These are phyloP conservation scores for Myxozyma mucilagina DNA, from an alignment of 805 yeast genomes.

Conservation along the genomic window DNA sequence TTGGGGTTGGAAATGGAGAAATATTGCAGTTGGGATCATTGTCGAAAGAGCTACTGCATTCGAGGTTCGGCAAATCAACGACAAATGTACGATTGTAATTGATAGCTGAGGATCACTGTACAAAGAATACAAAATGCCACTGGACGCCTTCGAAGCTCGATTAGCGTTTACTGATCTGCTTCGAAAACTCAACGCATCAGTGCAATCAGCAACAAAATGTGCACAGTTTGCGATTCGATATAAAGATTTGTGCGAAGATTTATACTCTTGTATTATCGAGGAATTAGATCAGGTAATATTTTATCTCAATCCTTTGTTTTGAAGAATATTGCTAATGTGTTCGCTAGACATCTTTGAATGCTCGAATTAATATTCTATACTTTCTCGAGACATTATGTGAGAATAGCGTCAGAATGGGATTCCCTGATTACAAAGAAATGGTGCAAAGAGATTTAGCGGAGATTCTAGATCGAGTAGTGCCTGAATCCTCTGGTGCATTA, in stretches of 20 bases:
- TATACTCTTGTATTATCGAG: conserved; percentile 66
- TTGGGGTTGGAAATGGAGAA: background rate
- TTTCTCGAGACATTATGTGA: conserved; percentile 62
- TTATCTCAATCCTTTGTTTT: background rate
- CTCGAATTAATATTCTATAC: conserved; percentile 65
- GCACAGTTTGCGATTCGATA: conserved; percentile 57
- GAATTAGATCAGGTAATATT: conserved; percentile 46
- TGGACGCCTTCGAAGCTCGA: conserved; percentile 90
- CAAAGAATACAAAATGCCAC: conserved; percentile 15
- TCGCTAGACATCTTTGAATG: conserved; percentile 52
- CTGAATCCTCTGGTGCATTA: conserved; percentile 35
- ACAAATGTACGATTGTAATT: background rate
- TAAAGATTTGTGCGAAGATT: conserved; percentile 62
- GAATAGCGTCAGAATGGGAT: conserved; percentile 37
- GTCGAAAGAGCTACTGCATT: background rate
- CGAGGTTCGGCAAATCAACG: too few relatives aligned
- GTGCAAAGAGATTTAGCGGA: conserved; percentile 36
- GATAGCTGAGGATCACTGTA: too few relatives aligned
- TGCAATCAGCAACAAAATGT: conserved; percentile 47
- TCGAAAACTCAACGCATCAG: conserved; percentile 63
- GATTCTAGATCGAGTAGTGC: conserved; percentile 38
- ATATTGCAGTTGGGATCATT: background rate
- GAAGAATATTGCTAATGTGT: background rate
- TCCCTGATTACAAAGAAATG: conserved; percentile 37
- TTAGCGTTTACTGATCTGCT: conserved; percentile 70